Evolutionary conservation across 2,329 filamentous ascomycete genomes (phyloP).

Genomic region (Aspergillus phoenicis): DNA sequence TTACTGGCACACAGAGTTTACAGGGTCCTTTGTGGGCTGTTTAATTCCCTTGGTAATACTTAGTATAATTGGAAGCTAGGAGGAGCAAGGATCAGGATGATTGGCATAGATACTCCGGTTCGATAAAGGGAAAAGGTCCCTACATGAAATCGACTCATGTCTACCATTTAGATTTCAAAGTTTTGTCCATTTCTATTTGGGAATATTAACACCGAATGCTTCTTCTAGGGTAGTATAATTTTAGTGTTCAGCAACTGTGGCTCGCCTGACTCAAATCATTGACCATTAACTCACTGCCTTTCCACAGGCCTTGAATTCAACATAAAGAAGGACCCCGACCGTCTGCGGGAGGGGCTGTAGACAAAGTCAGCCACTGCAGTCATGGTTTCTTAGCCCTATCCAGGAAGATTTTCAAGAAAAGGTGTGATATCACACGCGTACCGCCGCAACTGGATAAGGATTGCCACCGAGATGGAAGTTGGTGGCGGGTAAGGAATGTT

Average conservation of each 20-base stretch:
- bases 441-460: background rate
- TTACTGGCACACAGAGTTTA: background rate
- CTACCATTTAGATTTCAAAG: too few species aligned
- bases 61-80: too few species aligned
- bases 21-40: too few species aligned
- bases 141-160: too few species aligned
- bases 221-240: too few species aligned
- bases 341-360: background rate
- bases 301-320: background rate
- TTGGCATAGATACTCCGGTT: too few species aligned
- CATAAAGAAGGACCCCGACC: background rate
- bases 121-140: too few species aligned
- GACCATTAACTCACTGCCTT: background rate
- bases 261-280: background rate
- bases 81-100: too few species aligned
- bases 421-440: background rate
- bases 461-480: background rate
- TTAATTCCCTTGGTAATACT: too few species aligned
- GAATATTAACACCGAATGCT: too few species aligned
- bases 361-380: background rate
- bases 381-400: background rate
- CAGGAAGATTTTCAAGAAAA: background rate
- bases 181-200: too few species aligned
- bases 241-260: background rate
- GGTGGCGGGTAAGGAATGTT: background rate